A percentile compares a stretch with the other conserved stretches of the same genome.
These are phyloP conservation scores for Macrophomina tecta DNA, from an alignment of 2,329 filamentous ascomycete genomes.

Conservation along the genomic window DNA sequence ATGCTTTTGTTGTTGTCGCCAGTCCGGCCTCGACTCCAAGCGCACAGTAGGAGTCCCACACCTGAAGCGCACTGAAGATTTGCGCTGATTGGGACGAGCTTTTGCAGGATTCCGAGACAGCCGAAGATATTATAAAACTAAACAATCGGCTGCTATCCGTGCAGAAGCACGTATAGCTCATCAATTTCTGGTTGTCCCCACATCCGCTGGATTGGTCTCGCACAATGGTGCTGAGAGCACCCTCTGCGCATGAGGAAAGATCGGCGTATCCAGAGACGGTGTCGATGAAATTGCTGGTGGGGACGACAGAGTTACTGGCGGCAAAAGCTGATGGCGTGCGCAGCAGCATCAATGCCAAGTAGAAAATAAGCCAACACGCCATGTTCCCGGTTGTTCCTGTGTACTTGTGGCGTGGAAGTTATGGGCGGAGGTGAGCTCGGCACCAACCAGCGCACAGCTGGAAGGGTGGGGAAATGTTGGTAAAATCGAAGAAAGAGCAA, in stretches of 20 bases:
- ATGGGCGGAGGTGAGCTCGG: too few relatives aligned
- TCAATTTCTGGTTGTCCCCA: neutral
- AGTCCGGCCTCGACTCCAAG: constrained; percentile 5
- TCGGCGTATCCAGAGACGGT: neutral
- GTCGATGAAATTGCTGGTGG: constrained; percentile 19
- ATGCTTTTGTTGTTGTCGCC: neutral
- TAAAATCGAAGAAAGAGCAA: too few relatives aligned
- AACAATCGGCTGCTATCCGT: neutral
- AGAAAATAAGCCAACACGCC: neutral
- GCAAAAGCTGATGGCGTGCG: neutral
- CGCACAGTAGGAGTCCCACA: constrained; percentile 2
- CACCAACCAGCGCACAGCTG: too few relatives aligned
- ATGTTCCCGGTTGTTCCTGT: neutral
- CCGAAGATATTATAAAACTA: neutral
- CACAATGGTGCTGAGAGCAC: constrained; percentile 11
- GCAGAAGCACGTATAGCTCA: constrained; percentile 19
- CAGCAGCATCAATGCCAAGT: neutral
- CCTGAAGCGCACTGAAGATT: neutral
- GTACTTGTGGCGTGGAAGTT: too few relatives aligned
- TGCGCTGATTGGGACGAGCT: neutral
- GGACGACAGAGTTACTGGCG: neutral
- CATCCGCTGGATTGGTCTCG: constrained; percentile 6
- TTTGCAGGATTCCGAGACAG: neutral
- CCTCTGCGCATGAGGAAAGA: constrained; percentile 2
- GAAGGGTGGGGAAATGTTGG: too few relatives aligned